A percentile compares a stretch with the other conserved stretches of the same genome.
Conservation (phyloP, 495 filamentous ascomycete genomes). For the Bombardia bombarda region DNA sequence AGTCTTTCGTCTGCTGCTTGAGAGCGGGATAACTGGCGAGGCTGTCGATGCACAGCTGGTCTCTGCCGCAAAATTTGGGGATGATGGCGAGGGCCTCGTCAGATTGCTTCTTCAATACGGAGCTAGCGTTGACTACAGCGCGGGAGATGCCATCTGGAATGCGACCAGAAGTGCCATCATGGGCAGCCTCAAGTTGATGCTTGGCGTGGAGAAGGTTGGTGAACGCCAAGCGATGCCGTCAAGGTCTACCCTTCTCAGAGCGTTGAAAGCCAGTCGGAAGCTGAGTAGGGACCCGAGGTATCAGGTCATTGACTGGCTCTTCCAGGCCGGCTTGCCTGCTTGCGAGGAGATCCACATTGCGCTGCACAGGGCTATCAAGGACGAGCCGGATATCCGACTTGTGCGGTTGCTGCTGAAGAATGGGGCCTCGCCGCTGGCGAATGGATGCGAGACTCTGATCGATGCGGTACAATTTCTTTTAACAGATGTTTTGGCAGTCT, state of each 20-base stretch:
- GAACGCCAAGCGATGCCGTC: slow-evolving; percentile 27
- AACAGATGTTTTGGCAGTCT: slow-evolving; percentile 24
- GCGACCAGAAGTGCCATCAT: slow-evolving; percentile 34
- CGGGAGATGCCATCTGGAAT: slow-evolving; percentile 41
- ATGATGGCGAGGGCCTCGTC: slow-evolving; percentile 33
- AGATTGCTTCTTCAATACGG: slow-evolving; percentile 34
- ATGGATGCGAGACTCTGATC: slow-evolving; percentile 36
- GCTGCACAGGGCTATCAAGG: slow-evolving; percentile 34
- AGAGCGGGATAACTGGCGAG: slow-evolving; percentile 32
- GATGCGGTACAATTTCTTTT: slow-evolving; percentile 28
- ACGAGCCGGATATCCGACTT: slow-evolving; percentile 34
- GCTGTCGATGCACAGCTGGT: slow-evolving; percentile 37
- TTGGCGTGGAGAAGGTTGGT: slow-evolving; percentile 27
- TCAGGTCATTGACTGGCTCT: slow-evolving; percentile 35
- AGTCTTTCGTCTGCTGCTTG: slow-evolving; percentile 34
- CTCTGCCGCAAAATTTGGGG: slow-evolving; percentile 34
- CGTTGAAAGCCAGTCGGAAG: slow-evolving; percentile 37
- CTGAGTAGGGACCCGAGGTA: slow-evolving; percentile 32
- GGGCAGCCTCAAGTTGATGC: slow-evolving; percentile 34
- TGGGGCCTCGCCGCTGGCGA: slow-evolving; percentile 32
- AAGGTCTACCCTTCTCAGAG: slow-evolving; percentile 27
- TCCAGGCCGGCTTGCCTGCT: slow-evolving; percentile 31
- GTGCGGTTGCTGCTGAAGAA: slow-evolving; percentile 31
- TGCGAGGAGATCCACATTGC: slow-evolving; percentile 32
- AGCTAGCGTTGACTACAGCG: slow-evolving; percentile 34